Conservation (phyloP, 2,329 filamentous ascomycete species). For the Neophaeococcomyces mojaviensis region DNA sequence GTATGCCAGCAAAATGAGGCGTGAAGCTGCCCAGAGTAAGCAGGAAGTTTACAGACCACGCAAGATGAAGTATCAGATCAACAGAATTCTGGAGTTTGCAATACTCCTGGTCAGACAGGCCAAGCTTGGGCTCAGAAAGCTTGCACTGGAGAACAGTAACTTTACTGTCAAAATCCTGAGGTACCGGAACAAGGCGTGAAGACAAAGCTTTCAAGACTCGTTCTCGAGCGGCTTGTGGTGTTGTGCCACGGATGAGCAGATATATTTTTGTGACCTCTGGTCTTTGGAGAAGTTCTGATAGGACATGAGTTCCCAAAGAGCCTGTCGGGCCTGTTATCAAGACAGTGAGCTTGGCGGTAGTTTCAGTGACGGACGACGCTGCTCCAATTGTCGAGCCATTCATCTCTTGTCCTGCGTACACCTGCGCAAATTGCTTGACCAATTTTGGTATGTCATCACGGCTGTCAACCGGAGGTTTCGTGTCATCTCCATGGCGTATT, state of each 20-base stretch:
- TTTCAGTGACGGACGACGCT: not conserved
- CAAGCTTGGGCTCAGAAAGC: constrained; percentile 43
- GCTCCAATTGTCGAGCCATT: not conserved
- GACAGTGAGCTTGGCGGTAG: constrained; percentile 8
- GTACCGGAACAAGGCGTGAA: constrained; percentile 26
- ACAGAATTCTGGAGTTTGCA: constrained; percentile 34
- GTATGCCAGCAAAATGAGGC: constrained; percentile 45
- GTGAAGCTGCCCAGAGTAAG: constrained; percentile 50
- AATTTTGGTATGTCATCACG: constrained; percentile 39
- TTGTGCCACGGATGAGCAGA: constrained; percentile 49
- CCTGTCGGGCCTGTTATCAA: constrained; percentile 58
- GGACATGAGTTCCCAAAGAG: constrained; percentile 55
- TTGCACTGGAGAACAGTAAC: constrained; percentile 42
- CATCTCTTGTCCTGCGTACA: not conserved
- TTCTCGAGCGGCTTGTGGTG: constrained; percentile 33
- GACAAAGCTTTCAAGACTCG: constrained; percentile 41
- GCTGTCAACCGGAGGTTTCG: constrained; percentile 27
- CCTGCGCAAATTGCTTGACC: constrained; percentile 33
- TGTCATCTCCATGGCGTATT: constrained; percentile 17
- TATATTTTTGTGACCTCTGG: constrained; percentile 40
- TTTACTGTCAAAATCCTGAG: constrained; percentile 26
- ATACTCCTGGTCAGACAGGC: constrained; percentile 39
- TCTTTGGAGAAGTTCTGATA: constrained; percentile 35
- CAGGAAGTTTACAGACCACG: constrained; percentile 60
- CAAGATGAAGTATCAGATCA: constrained; percentile 53